phyloP scores from a whole-genome alignment of 164 flowering plant species.

The Stephania cephalantha region DNA sequence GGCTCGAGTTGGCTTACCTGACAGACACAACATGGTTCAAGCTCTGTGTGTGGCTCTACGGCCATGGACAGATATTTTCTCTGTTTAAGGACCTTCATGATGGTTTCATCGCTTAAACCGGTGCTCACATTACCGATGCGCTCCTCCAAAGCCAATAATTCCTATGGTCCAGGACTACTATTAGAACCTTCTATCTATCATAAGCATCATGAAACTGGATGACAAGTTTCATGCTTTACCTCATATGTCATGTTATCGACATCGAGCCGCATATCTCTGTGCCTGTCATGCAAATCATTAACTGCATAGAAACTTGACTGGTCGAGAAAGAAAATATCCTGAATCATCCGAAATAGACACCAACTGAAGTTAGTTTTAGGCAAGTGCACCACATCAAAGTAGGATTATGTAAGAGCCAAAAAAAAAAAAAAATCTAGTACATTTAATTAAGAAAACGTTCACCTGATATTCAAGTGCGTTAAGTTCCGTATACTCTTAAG shows the following conservation, averaged over 20 bases:
- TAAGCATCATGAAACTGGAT: background rate
- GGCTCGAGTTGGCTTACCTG: constrained; percentile 37
- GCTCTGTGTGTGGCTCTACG: constrained; percentile 22
- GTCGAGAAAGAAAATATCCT: constrained; percentile 86
- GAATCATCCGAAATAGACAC: constrained; percentile 38
- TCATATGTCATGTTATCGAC: constrained; percentile 95
- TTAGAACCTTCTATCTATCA: background rate
- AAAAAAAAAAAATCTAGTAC: background rate
- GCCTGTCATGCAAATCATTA: constrained; percentile 74
- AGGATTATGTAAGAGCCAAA: background rate
- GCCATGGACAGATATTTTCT: constrained; percentile 21
- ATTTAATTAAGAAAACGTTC: background rate
- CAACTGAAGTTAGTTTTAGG: background rate
- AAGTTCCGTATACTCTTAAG: background rate
- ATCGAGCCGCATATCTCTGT: constrained; percentile 94
- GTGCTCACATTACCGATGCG: constrained; percentile 83
- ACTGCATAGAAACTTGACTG: constrained; percentile 61
- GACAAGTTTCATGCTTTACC: constrained; percentile 27
- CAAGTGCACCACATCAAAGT: background rate
- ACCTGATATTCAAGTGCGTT: background rate
- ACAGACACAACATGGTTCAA: constrained; percentile 82
- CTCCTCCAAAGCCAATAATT: constrained; percentile 76
- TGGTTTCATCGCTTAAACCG: constrained; percentile 61
- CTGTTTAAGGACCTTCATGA: constrained; percentile 47
- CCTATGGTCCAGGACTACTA: constrained; percentile 32